Conservation (phyloP, 768 basidiomycete species). For the Tricholoma furcatifolium region DNA sequence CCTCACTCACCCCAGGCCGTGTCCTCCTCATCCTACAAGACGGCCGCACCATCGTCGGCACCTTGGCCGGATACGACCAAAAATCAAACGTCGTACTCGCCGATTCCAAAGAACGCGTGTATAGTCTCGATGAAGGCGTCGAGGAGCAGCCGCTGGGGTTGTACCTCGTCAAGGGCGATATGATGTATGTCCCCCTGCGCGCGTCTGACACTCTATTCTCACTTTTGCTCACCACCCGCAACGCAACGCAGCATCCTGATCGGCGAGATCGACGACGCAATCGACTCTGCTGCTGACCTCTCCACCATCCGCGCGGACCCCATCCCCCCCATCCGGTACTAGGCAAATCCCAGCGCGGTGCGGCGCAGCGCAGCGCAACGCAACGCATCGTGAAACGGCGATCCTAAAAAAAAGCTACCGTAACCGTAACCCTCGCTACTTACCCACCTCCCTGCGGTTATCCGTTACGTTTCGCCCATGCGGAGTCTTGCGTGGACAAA, state of each 20-base stretch:
- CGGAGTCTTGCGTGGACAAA: too few species aligned
- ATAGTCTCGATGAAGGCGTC: slow-evolving; percentile 86
- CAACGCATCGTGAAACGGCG: too few species aligned
- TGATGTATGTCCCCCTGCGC: slow-evolving; percentile 71
- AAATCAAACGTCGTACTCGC: slow-evolving; percentile 96
- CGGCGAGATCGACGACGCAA: slow-evolving; percentile 81
- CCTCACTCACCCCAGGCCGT: slow-evolving; percentile 50
- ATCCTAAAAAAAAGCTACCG: too few species aligned
- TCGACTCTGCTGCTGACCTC: slow-evolving; percentile 76
- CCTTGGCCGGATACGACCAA: slow-evolving; percentile 90
- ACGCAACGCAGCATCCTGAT: slow-evolving; percentile 75
- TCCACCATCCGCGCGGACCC: slow-evolving; percentile 85
- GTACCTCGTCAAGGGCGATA: slow-evolving; percentile 97
- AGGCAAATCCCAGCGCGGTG: too few species aligned
- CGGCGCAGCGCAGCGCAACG: too few species aligned
- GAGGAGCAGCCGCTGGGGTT: slow-evolving; percentile 93
- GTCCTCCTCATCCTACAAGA: slow-evolving; percentile 96
- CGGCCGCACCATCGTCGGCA: slow-evolving; percentile 90
- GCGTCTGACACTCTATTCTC: slow-evolving; percentile 3
- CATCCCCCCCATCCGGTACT: slow-evolving; percentile 79
- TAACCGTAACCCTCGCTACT: too few species aligned
- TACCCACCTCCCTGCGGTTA: background rate
- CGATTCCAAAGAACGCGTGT: slow-evolving; percentile 91
- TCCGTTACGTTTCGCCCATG: background rate
- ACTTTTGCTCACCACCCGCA: slow-evolving; percentile 9